phyloP scores from a whole-genome alignment of 176 grass and related monocot genomes.

The Zea luxurians region DNA sequence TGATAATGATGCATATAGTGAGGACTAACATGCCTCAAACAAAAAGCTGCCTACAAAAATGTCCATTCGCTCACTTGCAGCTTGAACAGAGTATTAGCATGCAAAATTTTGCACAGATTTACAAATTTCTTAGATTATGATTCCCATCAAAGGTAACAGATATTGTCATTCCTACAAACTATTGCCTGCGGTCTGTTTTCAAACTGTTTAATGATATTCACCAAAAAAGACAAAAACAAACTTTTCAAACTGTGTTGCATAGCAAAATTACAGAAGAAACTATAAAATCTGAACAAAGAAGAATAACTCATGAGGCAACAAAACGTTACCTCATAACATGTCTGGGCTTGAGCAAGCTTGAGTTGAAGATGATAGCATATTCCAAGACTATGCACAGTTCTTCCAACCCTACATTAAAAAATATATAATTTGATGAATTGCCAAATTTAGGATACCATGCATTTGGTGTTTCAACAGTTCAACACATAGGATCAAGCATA shows the following conservation, averaged over 20 bases:
- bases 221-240: background rate
- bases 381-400: slow-evolving; percentile 78
- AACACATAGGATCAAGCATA: slow-evolving; percentile 20
- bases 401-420: slow-evolving; percentile 61
- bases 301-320: slow-evolving; percentile 6
- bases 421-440: background rate
- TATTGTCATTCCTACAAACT: slow-evolving; percentile 26
- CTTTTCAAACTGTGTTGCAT: slow-evolving; percentile 2
- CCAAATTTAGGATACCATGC: background rate
- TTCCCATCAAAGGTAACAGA: slow-evolving; percentile 1
- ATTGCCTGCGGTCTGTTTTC: background rate
- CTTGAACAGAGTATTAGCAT: background rate
- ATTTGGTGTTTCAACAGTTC: background rate
- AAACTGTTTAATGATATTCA: slow-evolving; percentile 17
- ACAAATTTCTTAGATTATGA: background rate
- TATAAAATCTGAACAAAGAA: background rate
- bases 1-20: slow-evolving; percentile 3
- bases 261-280: background rate
- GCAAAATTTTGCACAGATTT: background rate
- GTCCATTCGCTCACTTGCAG: background rate
- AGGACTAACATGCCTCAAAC: slow-evolving; percentile 24
- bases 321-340: slow-evolving; percentile 75
- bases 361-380: slow-evolving; percentile 66
- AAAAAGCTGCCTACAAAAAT: slow-evolving; percentile 16
- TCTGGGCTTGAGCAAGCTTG: slow-evolving; percentile 69